Evolutionary conservation across 208 protist genomes (phyloP).

Genomic region (Phytomonas sp.): DNA sequence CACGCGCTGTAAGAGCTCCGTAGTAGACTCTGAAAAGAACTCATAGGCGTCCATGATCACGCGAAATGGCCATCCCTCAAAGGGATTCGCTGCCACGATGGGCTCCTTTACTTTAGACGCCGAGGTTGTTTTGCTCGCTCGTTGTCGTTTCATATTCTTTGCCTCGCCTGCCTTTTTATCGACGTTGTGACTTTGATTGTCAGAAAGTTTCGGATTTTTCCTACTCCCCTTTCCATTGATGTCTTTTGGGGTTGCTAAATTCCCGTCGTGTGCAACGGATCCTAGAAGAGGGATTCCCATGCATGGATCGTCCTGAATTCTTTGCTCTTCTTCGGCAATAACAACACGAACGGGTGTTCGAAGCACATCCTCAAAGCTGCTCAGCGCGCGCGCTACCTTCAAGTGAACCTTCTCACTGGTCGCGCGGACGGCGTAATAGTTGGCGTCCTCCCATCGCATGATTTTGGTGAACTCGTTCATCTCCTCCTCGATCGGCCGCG

Average conservation of each 20-base stretch:
- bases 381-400: slow-evolving; percentile 81
- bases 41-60: slow-evolving; percentile 18
- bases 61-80: background rate
- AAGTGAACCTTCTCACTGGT: slow-evolving; percentile 95
- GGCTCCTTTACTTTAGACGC: background rate
- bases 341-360: slow-evolving; percentile 47
- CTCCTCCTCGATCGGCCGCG: slow-evolving; percentile 78
- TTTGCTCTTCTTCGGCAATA: slow-evolving; percentile 70
- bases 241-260: slow-evolving; percentile 1
- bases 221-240: slow-evolving; percentile 14
- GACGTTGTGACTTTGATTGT: too few relatives aligned
- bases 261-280: slow-evolving; percentile 2
- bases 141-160: slow-evolving; percentile 16
- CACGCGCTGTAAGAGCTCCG: slow-evolving; percentile 69
- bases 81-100: too few relatives aligned
- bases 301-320: slow-evolving; percentile 69
- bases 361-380: slow-evolving; percentile 62
- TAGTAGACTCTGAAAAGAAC: slow-evolving; percentile 39
- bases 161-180: background rate
- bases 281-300: slow-evolving; percentile 48
- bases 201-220: background rate
- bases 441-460: slow-evolving; percentile 90
- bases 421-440: slow-evolving; percentile 93
- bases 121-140: slow-evolving; percentile 17
- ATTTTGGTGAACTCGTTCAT: slow-evolving; percentile 82